Base-by-base conservation (phyloP, 1,139 yeast species). In the Yamadazyma conglobata region DNA sequence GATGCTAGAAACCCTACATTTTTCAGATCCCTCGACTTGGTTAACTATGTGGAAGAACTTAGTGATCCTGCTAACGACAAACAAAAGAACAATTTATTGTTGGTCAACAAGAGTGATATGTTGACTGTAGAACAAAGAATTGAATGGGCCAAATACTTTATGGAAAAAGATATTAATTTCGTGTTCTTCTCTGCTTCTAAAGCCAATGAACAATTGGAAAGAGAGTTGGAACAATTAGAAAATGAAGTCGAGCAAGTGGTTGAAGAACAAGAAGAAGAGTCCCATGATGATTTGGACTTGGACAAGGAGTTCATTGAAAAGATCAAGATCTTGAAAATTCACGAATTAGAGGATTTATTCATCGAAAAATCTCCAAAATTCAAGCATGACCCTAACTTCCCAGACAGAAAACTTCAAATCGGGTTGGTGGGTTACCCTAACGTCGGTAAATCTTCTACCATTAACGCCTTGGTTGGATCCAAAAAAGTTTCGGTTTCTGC, bases 401-500 rank as follows among this genome's bases (percentile, higher is more conserved):
- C 79, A 12, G 83, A 78, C 24, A 70, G 81, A 42, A 69, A 80
- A 37, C 67, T 87, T 32, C 94, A 88, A 52, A 87, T 93, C 43
- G 99, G 99, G 34, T 72, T 93, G 39, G 98, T 93, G 12, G 99
- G 99, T 27, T 89, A 89, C 55, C 95, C 95, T 19, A 87, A 89
- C 56, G 97, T 89, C 31, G 97, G 97, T 69, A 89, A 89, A 58
- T 89, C 96, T 1, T 88, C 96, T 8, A 89, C 97, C 8, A 89
- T 89, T 48, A 89, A 89, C 57, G 96, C 97, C 0, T 70, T 93
- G 30, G 93, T 91, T 30, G 98, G 98, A 13, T 79, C 96, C 15
- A 93, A 93, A 54, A 89, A 87, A 54, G 99, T 93, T 9, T 88
- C 97, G 1, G 98, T 93, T 22, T 91, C 98, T 2, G 73, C 98